These are phyloP conservation scores for Pterula multifida DNA, from an alignment of 1,284 basidiomycete species.

Conservation along the genomic window DNA sequence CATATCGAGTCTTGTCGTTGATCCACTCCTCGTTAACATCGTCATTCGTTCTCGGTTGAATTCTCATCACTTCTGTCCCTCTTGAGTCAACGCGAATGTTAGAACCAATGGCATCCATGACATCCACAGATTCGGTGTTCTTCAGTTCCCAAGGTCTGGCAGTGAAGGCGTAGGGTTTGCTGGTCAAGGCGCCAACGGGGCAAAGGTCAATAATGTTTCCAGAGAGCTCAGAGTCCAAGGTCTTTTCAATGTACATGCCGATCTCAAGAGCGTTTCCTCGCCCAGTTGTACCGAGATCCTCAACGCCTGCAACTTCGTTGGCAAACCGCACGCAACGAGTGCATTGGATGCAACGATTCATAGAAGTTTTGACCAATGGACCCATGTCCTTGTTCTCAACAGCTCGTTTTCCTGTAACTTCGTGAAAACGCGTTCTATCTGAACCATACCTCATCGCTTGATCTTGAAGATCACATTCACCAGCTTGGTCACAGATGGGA, in stretches of 20 bases:
- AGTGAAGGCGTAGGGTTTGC: conserved; percentile 96
- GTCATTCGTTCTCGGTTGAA: conserved; percentile 94
- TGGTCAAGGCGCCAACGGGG: conserved; percentile 94
- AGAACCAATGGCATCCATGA: conserved; percentile 95
- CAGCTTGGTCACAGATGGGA: conserved; percentile 96
- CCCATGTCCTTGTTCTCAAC: conserved; percentile 98
- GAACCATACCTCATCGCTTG: conserved; percentile 99
- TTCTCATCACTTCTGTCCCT: conserved; percentile 93
- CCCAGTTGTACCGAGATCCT: conserved; percentile 94
- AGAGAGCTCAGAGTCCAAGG: conserved; percentile 94
- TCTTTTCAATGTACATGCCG: conserved; percentile 96
- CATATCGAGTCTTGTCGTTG: conserved; percentile 96
- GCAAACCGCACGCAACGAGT: conserved; percentile 98
- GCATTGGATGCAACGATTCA: conserved; percentile 99
- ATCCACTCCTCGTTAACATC: conserved; percentile 99
- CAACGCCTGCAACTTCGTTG: conserved; percentile 97
- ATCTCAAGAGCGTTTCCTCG: conserved; percentile 99
- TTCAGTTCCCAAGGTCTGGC: conserved; percentile 98
- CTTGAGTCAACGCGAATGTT: conserved; percentile 97
- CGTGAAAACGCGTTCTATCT: conserved; percentile 95
- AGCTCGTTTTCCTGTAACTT: conserved; percentile 95
- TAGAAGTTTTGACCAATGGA: conserved; percentile 96
- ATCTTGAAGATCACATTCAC: conserved; percentile 98
- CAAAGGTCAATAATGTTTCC: conserved; percentile 98
- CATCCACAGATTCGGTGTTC: conserved; percentile 95